These are phyloP conservation scores for Capsicum rhomboideum DNA, from an alignment of 257 asterid genomes.

Conservation along the genomic window DNA sequence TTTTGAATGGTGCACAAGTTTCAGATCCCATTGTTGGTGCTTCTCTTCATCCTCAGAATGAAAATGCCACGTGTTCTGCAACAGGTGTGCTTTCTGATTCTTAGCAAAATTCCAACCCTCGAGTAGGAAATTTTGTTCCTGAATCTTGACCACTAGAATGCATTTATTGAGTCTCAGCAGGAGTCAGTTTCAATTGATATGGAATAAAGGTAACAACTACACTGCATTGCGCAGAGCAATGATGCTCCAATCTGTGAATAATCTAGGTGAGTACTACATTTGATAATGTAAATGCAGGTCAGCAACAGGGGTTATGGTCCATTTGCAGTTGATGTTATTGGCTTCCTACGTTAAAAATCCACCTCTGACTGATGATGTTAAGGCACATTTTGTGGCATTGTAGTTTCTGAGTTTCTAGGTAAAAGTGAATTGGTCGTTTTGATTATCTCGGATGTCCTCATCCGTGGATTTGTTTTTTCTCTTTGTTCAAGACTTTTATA, in stretches of 20 bases:
- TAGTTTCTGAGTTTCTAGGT: no score
- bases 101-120: not conserved
- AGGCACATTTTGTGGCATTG: no score
- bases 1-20: not conserved
- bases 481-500: no score
- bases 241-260: not conserved
- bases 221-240: not conserved
- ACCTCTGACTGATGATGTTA: no score
- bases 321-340: not conserved
- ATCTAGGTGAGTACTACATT: not conserved
- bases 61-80: not conserved
- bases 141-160: not conserved
- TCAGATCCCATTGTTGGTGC: not conserved
- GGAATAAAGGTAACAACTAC: not conserved
- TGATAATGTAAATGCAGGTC: not conserved
- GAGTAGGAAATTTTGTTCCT: not conserved
- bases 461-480: no score
- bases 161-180: not conserved
- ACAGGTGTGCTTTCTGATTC: not conserved
- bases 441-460: no score
- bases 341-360: not conserved
- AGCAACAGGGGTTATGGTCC: not conserved
- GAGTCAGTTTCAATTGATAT: not conserved
- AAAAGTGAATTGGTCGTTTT: no score
- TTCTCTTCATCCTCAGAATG: not conserved